Percentiles rank a stretch among this genome's conserved stretches.
These are phyloP conservation scores for Kingdonia uniflora DNA, from an alignment of 164 flowering plant species.

Conservation along the genomic window DNA sequence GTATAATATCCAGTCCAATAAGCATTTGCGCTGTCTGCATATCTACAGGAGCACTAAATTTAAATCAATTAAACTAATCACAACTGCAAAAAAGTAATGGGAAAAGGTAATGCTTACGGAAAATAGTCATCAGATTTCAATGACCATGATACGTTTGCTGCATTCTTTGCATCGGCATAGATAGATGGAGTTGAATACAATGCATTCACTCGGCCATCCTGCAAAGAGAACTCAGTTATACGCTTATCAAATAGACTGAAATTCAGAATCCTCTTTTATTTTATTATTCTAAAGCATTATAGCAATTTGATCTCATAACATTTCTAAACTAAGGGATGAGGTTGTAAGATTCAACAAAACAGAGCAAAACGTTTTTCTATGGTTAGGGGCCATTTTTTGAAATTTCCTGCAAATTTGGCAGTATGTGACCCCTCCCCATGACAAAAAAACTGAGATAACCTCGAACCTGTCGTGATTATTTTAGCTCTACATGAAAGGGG, in stretches of 20 bases:
- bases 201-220: slow-evolving; percentile 92
- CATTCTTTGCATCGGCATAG: slow-evolving; percentile 68
- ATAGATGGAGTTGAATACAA: slow-evolving; percentile 87
- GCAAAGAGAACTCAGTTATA: slow-evolving; percentile 8
- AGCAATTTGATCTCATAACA: too few relatives aligned
- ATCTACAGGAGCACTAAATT: slow-evolving; percentile 28
- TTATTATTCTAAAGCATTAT: too few relatives aligned
- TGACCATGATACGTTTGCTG: slow-evolving; percentile 67
- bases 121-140: slow-evolving; percentile 75
- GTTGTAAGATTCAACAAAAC: too few relatives aligned
- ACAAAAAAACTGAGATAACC: too few relatives aligned
- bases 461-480: too few relatives aligned
- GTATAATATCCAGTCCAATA: slow-evolving; percentile 95
- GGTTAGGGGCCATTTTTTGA: too few relatives aligned
- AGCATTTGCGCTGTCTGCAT: slow-evolving; percentile 67
- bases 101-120: slow-evolving; percentile 41
- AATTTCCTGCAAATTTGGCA: too few relatives aligned
- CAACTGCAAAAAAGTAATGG: background rate
- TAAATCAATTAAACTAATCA: too few relatives aligned
- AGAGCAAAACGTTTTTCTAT: too few relatives aligned
- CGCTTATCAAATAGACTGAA: background rate
- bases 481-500: too few relatives aligned
- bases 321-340: too few relatives aligned
- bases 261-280: background rate
- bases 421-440: too few relatives aligned